Conservation (phyloP, 495 filamentous ascomycete genomes). For the Neurospora sp. region DNA sequence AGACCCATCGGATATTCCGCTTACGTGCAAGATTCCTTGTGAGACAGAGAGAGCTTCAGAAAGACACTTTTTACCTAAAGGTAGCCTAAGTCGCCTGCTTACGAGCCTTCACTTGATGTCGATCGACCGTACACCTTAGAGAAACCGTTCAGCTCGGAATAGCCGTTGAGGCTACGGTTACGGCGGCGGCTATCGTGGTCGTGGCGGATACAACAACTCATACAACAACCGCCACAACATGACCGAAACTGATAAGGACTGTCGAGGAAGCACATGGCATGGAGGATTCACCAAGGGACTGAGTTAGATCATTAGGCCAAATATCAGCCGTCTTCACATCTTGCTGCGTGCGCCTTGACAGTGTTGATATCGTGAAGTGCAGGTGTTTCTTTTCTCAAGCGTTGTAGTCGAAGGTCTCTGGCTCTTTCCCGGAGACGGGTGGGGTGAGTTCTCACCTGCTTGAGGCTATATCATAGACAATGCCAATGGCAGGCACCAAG, state of each 20-base stretch:
- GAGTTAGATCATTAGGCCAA: background rate
- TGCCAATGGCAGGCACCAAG: too few relatives aligned
- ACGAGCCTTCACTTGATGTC: conserved; percentile 8
- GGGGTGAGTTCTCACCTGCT: too few relatives aligned
- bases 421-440: background rate
- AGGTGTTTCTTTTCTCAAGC: background rate
- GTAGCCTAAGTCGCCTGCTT: conserved; percentile 60
- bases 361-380: background rate
- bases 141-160: too few relatives aligned
- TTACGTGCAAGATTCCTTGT: conserved; percentile 23
- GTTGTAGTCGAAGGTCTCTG: background rate
- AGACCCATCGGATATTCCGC: conserved; percentile 61
- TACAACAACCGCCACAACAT: background rate
- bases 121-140: background rate
- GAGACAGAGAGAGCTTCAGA: too few relatives aligned
- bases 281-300: background rate
- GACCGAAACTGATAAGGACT: background rate
- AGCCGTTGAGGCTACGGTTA: too few relatives aligned
- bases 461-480: too few relatives aligned
- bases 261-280: background rate
- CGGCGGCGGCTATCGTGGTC: background rate
- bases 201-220: background rate
- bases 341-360: background rate
- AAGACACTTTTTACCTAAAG: too few relatives aligned
- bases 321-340: background rate